Evolutionary conservation across 1,284 basidiomycete species (phyloP).

Genomic region (Sanghuangporus baumii): DNA sequence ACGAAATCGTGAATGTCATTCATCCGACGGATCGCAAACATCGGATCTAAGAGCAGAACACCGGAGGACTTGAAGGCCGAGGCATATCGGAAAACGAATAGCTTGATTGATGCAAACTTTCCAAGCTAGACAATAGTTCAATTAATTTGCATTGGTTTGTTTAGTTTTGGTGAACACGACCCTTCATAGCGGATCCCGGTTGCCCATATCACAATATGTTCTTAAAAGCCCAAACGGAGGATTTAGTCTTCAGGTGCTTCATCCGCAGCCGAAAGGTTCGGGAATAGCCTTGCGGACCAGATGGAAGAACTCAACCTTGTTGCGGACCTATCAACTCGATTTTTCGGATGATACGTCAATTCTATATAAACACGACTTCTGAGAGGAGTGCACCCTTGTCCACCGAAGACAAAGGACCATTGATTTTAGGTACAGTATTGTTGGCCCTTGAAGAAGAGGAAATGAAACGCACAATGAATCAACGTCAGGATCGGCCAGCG

Average conservation of each 20-base stretch:
- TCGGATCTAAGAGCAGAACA: neutral
- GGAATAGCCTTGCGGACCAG: neutral
- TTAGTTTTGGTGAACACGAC: neutral
- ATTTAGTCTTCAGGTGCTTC: neutral
- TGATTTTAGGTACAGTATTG: neutral
- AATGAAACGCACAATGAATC: neutral
- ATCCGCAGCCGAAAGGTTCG: slow-evolving; percentile 2
- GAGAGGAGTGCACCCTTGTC: neutral
- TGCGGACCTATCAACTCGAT: neutral
- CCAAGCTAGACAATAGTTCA: neutral
- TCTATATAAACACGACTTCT: neutral
- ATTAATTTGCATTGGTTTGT: neutral
- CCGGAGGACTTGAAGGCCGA: neutral
- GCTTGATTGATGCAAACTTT: neutral
- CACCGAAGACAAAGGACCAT: neutral
- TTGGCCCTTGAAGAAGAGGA: neutral
- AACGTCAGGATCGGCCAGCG: neutral
- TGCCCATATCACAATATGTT: neutral
- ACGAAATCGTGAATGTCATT: neutral
- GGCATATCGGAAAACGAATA: neutral
- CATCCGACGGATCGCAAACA: neutral
- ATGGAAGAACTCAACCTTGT: neutral
- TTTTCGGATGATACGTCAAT: neutral
- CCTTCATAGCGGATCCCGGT: neutral
- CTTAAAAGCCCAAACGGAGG: neutral